phyloP scores from a whole-genome alignment of 495 filamentous ascomycete species.

The Aspergillus mulundensis region DNA sequence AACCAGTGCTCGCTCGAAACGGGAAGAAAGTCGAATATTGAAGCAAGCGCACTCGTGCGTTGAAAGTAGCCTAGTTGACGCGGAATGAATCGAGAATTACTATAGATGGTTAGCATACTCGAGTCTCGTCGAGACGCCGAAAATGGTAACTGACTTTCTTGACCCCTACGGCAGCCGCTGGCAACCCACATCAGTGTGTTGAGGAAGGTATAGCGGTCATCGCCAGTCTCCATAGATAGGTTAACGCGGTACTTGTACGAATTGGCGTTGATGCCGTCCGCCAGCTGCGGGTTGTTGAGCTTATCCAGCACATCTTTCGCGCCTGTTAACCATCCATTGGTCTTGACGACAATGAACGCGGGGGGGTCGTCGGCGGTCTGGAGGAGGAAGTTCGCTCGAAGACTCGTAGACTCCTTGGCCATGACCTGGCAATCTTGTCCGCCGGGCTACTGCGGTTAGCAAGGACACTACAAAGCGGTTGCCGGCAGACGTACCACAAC shows the following conservation, averaged over 20 bases:
- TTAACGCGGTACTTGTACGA: conserved; percentile 56
- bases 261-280: conserved; percentile 52
- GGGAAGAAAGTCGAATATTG: conserved; percentile 11
- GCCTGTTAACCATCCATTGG: conserved; percentile 54
- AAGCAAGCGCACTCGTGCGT: conserved; percentile 25
- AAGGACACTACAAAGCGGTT: not conserved
- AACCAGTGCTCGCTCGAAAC: conserved; percentile 39
- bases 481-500: conserved; percentile 47
- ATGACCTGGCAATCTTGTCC: conserved; percentile 58
- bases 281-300: conserved; percentile 46
- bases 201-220: conserved; percentile 57
- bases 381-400: conserved; percentile 52
- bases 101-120: conserved; percentile 10
- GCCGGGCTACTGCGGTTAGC: conserved; percentile 42
- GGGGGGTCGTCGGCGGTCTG: conserved; percentile 57
- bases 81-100: conserved; percentile 49
- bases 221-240: conserved; percentile 57
- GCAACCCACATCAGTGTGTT: conserved; percentile 61
- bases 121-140: not conserved
- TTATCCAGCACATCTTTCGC: conserved; percentile 56
- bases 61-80: conserved; percentile 30
- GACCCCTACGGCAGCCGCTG: conserved; percentile 54
- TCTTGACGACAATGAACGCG: conserved; percentile 56
- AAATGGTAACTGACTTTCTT: conserved; percentile 42
- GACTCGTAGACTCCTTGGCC: conserved; percentile 51